These are phyloP conservation scores for Fraxinus excelsior DNA, from an alignment of 257 asterid species.

Conservation along the genomic window DNA sequence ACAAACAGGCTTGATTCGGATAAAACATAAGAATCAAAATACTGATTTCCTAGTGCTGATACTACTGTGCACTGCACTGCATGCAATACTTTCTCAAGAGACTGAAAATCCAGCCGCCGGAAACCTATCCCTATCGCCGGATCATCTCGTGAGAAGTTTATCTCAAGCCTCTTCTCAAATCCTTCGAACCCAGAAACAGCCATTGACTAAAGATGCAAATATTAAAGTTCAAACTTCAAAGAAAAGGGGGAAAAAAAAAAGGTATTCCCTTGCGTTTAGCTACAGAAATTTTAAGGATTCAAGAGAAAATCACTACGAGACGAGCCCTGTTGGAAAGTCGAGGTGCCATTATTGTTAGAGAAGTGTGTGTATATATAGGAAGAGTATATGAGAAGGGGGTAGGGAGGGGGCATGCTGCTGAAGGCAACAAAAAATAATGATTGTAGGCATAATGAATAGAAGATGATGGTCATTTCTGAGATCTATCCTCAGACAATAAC, in stretches of 20 bases:
- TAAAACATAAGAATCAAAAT: slow-evolving; percentile 78
- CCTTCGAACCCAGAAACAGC: slow-evolving; percentile 58
- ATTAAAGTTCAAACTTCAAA: background rate
- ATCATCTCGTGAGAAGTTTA: slow-evolving; percentile 46
- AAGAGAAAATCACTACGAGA: background rate
- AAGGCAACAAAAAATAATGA: slow-evolving; percentile 49
- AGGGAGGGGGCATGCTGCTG: slow-evolving; percentile 40
- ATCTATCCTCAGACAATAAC: slow-evolving; percentile 34
- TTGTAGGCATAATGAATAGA: slow-evolving; percentile 53
- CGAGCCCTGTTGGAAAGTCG: slow-evolving; percentile 8
- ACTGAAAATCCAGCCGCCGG: slow-evolving; percentile 58
- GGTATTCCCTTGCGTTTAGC: background rate
- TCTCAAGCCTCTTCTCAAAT: slow-evolving; percentile 53
- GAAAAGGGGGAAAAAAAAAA: too few relatives aligned
- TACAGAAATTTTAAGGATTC: background rate
- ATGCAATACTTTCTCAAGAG: slow-evolving; percentile 63
- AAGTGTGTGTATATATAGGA: slow-evolving; percentile 38
- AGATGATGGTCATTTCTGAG: slow-evolving; percentile 41
- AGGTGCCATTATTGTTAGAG: slow-evolving; percentile 37
- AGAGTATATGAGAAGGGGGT: background rate
- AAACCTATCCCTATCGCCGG: slow-evolving; percentile 49
- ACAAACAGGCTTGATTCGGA: slow-evolving; percentile 88
- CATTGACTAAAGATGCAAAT: slow-evolving; percentile 26
- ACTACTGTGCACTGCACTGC: slow-evolving; percentile 96
- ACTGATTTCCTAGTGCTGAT: slow-evolving; percentile 75